Conservation (phyloP, 257 asterid species). For the Eustoma russellianum region DNA sequence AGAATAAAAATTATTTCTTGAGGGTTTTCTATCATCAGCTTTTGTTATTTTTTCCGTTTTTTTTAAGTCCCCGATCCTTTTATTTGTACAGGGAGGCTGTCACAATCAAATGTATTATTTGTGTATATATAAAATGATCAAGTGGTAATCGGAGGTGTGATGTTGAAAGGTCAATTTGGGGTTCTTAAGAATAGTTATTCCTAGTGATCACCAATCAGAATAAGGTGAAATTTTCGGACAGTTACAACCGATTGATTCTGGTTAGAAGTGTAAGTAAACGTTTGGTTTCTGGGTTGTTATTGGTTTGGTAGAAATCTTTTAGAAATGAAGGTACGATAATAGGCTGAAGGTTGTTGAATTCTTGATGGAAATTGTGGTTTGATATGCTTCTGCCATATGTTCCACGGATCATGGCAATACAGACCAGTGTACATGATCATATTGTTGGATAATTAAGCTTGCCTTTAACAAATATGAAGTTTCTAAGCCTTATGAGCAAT, state of each 20-base stretch:
- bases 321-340: conserved; percentile 11
- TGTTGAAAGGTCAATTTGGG: conserved; percentile 22
- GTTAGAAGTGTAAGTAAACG: conserved; percentile 15
- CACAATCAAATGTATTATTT: conserved; percentile 36
- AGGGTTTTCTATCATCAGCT: conserved; percentile 10
- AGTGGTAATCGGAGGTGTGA: conserved; percentile 18
- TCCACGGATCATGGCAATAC: conserved; percentile 8
- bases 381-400: conserved; percentile 6
- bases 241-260: conserved; percentile 20
- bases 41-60: conserved; percentile 14
- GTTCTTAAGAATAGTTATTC: conserved; percentile 7
- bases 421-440: too few species aligned
- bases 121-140: conserved; percentile 21
- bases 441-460: conserved; percentile 5
- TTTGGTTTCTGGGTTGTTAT: conserved; percentile 32
- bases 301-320: conserved; percentile 31
- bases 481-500: conserved; percentile 71
- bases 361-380: not conserved
- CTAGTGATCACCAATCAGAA: conserved; percentile 17
- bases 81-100: conserved; percentile 32
- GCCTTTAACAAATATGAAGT: conserved; percentile 38
- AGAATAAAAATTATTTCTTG: conserved; percentile 11
- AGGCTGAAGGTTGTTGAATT: conserved; percentile 9
- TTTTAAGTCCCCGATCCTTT: conserved; percentile 23
- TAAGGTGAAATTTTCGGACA: conserved; percentile 18